Conservation (phyloP, 2,329 filamentous ascomycete genomes). For the Diaporthe australafricana region DNA sequence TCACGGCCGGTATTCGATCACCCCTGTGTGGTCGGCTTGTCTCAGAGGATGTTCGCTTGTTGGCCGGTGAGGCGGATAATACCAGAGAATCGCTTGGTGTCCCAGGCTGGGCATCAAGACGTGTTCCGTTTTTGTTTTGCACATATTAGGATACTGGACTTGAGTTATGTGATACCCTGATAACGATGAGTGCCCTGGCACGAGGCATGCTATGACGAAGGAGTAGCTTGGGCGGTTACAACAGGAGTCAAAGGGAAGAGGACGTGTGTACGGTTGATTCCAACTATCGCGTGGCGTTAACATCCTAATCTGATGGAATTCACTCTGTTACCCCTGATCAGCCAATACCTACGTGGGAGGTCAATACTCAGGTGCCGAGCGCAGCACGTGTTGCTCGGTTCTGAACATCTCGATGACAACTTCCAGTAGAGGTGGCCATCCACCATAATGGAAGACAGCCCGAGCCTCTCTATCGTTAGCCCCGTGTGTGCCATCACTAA, state of each 20-base stretch:
- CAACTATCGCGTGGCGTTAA: neutral
- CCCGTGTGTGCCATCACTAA: neutral
- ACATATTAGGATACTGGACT: neutral
- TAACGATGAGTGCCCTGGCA: neutral
- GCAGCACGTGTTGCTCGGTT: neutral
- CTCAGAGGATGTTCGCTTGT: neutral
- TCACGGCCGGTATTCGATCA: too few species aligned
- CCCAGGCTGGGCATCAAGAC: neutral
- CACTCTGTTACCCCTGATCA: neutral
- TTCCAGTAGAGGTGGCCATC: neutral
- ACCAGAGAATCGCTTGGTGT: neutral
- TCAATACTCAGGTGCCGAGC: neutral
- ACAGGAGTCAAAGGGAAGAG: neutral
- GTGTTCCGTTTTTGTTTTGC: neutral
- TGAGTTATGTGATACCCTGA: conserved; percentile 3
- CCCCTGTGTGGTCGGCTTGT: neutral
- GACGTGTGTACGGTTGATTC: neutral
- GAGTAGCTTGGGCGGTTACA: neutral
- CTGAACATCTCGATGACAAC: conserved; percentile 7
- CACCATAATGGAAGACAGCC: neutral
- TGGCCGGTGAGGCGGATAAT: neutral
- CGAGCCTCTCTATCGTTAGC: too few species aligned
- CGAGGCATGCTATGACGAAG: neutral
- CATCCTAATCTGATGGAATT: neutral
- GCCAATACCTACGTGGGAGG: neutral